Evolutionary conservation across 1,284 basidiomycete species (phyloP).

Genomic region (Moesziomyces parantarcticus): DNA sequence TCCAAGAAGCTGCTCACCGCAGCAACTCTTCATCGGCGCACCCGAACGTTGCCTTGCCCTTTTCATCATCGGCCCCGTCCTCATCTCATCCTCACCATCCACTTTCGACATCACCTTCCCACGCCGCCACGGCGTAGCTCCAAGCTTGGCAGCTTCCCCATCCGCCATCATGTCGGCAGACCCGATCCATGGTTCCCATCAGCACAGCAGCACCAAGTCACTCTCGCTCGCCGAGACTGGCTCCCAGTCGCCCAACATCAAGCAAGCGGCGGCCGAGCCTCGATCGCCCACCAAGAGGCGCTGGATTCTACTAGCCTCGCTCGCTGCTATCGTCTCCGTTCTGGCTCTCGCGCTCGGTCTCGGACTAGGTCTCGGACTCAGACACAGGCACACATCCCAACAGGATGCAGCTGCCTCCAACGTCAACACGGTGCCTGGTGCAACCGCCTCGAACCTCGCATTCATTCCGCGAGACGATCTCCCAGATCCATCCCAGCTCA

Average conservation of each 20-base stretch:
- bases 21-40: too few relatives aligned
- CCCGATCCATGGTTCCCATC: conserved; percentile 4
- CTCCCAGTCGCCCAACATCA: background rate
- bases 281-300: background rate
- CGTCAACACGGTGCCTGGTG: conserved; percentile 12
- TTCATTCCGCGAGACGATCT: conserved; percentile 51
- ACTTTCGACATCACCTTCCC: too few relatives aligned
- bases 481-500: conserved; percentile 39
- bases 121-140: too few relatives aligned
- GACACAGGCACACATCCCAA: conserved; percentile 49
- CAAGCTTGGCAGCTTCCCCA: too few relatives aligned
- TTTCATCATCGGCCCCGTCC: too few relatives aligned
- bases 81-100: too few relatives aligned
- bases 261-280: background rate
- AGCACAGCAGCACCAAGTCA: conserved; percentile 16
- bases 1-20: too few relatives aligned
- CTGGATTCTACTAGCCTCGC: background rate
- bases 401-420: conserved; percentile 15
- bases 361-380: conserved; percentile 69
- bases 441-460: conserved; percentile 33
- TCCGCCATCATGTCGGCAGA: too few relatives aligned
- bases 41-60: too few relatives aligned
- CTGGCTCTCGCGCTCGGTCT: conserved; percentile 69
- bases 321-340: conserved; percentile 42
- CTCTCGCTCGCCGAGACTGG: conserved; percentile 9